Base-by-base conservation (phyloP, 1,284 basidiomycete species). In the Ganoderma resinaceum region DNA sequence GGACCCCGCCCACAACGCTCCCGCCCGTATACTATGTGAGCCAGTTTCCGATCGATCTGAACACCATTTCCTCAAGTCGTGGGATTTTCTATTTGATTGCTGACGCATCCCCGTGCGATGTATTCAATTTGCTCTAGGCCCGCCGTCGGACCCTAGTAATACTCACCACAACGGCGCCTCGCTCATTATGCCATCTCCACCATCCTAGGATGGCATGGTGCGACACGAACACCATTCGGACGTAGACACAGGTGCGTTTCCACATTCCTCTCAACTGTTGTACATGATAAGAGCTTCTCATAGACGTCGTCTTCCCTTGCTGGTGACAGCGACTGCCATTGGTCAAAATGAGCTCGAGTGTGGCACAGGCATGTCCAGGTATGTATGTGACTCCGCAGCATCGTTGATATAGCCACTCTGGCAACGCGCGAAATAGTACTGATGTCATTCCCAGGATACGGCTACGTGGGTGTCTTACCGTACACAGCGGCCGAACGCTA, bases 101-200 rank as follows among this genome's bases (percentile, higher is more conserved):
- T 68, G 70, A 71, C 67, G 40, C 69, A 66, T 57, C 31, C 23
- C 16, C 16, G n/a, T 35, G n/a, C 58, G 37, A 11, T 33, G 58
- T 43, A 58, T 60, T 66, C 64, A 61, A 66, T 55, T 66, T 61
- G 16, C 20, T 9, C 49, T 29, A 23, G 33, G 12, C 29, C 29
- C 55, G 31, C 31, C 18, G 5, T 18, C 16, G 42, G 42, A 43
- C 23, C n/a, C 43, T 46, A 46, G 43, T 7, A 46, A 43, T n/a
- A 11, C 37, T 35, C 58, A 37, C n/a, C 37, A 23, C 60, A 31
- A 26, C 65, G 38, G 66, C 66, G 66, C 61, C 66, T 58, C 66
- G 66, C 66, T 62, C 61, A 43, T 38, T 59, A 62, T 37, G 61
- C 66, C 42, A 18, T 57, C 40, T 52, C 58, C 16, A 42, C 46